Evolutionary conservation across 2,329 filamentous ascomycete genomes (phyloP).

Genomic region (Ceratocystis harringtonii): DNA sequence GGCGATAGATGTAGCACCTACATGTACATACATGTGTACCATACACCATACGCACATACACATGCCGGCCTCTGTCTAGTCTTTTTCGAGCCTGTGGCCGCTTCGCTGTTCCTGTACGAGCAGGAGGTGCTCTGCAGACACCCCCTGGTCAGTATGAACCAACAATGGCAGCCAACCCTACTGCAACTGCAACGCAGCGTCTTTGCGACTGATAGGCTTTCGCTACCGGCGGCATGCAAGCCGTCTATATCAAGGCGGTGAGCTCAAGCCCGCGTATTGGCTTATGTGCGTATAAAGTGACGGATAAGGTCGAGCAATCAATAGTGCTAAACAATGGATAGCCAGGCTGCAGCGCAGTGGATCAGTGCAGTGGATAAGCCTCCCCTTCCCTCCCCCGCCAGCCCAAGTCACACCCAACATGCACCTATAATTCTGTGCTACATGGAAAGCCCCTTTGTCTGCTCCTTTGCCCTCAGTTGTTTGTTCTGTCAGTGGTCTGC

Average conservation of each 20-base stretch:
- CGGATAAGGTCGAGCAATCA: neutral
- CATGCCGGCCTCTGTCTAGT: neutral
- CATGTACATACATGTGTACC: neutral
- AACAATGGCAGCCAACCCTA: neutral
- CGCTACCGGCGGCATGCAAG: neutral
- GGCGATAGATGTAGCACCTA: neutral
- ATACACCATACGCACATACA: neutral
- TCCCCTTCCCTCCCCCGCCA: neutral
- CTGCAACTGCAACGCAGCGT: neutral
- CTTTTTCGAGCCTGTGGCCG: neutral
- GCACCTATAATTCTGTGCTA: neutral
- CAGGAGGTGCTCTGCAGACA: neutral
- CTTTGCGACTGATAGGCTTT: neutral
- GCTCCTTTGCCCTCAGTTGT: neutral
- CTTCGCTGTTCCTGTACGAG: neutral
- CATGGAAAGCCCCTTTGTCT: neutral
- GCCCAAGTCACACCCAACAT: neutral
- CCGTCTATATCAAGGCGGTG: constrained; percentile 4
- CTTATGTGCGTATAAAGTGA: too few relatives aligned
- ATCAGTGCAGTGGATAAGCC: neutral
- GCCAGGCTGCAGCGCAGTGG: neutral
- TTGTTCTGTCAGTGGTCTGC: too few relatives aligned
- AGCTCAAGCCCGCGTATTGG: neutral
- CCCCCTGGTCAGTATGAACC: neutral
- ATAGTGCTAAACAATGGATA: neutral